Evolutionary conservation across 208 protist genomes (phyloP), one percentile per base, ranked within the genome.

Genomic region (Wallacemonas collosoma): DNA sequence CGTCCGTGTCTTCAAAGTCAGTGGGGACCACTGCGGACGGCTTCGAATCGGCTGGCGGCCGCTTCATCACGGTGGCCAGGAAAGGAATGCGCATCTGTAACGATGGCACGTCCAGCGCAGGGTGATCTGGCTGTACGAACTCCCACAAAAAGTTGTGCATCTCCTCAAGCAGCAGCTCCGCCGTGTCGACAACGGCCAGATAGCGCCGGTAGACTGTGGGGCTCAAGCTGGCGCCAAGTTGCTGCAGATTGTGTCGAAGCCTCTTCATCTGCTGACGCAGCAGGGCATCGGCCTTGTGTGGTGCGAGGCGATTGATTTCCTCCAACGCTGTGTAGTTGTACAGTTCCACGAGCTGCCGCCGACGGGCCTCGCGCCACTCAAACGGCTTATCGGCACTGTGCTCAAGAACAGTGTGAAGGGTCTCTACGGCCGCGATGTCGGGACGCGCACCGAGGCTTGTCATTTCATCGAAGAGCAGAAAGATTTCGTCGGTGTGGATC

Each of bases 91-190:
- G 85, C 63, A 96, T 57, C 48, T 86, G 76, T 61, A 94, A 78
- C 55, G 87, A 74, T 17, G 87, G 81, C 44, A 94, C 69, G 2
- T 93, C 88, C 76, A 90, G 81, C 2, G 86, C 82, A 26, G 88
- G 85, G 79, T 94, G 89, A 57, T 93, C 87, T 61, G 77, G 71
- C 60, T 60, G 43, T 40, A 94, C 91, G 71, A 88, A 92, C 74
- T 92, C 88, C 91, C 91, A 96, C 58, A 96, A 65, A 68, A 94
- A 95, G 78, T 94, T 78, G 68, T 96, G 83, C 45, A 93, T 72
- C 73, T 92, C 88, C 35, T 84, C 77, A 6, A 96, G 67, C 1
- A 94, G 79, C 57, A 79, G 64, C 41, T 86, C 74, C 51, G 72
- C 85, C 3, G 72, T 68, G 58, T 90, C 79, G 35, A 91, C 73